phyloP scores from a whole-genome alignment of 345 rosid species.

The Gossypium ekmanianum region DNA sequence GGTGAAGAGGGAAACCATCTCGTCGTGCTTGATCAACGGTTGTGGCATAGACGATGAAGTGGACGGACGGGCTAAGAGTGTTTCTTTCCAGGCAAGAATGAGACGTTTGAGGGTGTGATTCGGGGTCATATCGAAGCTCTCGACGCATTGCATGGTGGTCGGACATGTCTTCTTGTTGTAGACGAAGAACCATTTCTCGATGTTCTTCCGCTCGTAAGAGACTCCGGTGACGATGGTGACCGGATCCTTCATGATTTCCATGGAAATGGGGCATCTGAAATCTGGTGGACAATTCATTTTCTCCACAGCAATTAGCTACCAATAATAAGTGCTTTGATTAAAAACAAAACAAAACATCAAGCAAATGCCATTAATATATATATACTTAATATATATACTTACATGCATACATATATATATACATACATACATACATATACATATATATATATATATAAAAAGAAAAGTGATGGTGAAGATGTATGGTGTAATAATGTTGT shows the following conservation, averaged over 20 bases:
- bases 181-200: constrained; percentile 5
- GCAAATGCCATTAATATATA: background rate
- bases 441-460: background rate
- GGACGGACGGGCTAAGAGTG: background rate
- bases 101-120: constrained; percentile 15
- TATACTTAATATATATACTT: no score
- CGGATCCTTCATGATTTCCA: constrained; percentile 13
- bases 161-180: constrained; percentile 14
- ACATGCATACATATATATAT: background rate
- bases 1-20: constrained; percentile 12
- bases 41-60: background rate
- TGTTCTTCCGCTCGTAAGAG: constrained; percentile 11
- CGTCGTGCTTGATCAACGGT: background rate
- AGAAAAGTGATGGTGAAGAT: background rate
- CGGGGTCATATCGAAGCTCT: constrained; percentile 2
- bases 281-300: background rate
- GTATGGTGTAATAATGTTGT: background rate
- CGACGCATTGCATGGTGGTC: background rate
- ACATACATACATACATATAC: background rate
- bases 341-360: background rate
- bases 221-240: constrained; percentile 6
- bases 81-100: background rate
- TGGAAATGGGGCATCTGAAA: constrained; percentile 15
- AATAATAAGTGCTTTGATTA: no score
- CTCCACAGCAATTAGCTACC: background rate